Conservation (phyloP, 2,329 filamentous ascomycete species). For the Aspergillus brunneoviolaceus region DNA sequence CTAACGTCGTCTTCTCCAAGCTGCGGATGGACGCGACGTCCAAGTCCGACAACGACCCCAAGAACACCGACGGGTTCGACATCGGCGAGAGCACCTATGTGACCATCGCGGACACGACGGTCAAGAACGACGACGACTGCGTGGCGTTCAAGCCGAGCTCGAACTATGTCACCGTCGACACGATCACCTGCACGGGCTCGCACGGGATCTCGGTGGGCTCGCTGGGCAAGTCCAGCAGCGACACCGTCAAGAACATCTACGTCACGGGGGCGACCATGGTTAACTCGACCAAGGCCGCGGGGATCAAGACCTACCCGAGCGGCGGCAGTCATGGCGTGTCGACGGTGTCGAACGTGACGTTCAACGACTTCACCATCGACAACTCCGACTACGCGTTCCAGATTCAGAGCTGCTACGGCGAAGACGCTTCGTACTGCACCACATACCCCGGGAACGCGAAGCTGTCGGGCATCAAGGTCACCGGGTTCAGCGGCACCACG, state of each 20-base stretch:
- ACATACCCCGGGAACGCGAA: conserved; percentile 35
- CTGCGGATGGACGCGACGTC: conserved; percentile 43
- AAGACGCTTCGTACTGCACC: conserved; percentile 37
- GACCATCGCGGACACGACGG: conserved; percentile 36
- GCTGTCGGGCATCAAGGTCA: conserved; percentile 38
- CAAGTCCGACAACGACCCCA: conserved; percentile 38
- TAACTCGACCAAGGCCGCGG: conserved; percentile 46
- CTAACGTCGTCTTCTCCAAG: conserved; percentile 37
- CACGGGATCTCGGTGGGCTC: conserved; percentile 52
- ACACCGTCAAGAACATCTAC: conserved; percentile 46
- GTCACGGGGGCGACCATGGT: conserved; percentile 44
- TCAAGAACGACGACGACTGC: conserved; percentile 49
- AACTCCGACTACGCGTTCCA: conserved; percentile 47
- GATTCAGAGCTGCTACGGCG: conserved; percentile 48
- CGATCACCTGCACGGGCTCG: conserved; percentile 48
- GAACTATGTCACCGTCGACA: conserved; percentile 41
- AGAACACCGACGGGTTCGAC: conserved; percentile 50
- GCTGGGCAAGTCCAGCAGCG: conserved; percentile 41
- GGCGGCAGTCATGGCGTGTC: conserved; percentile 39
- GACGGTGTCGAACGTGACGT: conserved; percentile 46
- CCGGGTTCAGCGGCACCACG: conserved; percentile 42
- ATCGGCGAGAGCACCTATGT: conserved; percentile 41
- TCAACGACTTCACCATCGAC: conserved; percentile 37
- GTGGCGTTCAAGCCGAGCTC: conserved; percentile 47
- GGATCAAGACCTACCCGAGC: conserved; percentile 49